Evolutionary conservation across 2,329 filamentous ascomycete species (phyloP), one percentile per base, ranked within the genome.

Genomic region (Talaromyces sp.): DNA sequence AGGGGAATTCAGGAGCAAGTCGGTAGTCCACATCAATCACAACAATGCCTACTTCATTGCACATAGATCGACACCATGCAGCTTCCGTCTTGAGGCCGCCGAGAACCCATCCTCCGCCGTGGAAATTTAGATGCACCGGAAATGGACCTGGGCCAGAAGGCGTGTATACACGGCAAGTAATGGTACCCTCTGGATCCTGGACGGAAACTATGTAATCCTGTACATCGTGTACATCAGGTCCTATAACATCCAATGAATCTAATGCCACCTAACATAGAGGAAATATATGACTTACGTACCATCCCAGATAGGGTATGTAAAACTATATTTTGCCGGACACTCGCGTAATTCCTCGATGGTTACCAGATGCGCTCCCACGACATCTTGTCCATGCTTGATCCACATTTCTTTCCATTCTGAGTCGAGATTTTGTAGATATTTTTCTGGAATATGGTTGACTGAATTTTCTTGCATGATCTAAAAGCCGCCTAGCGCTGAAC

Each of bases 11-110:
- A 7, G 77, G 78, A 1, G 78, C 75, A 43, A 80, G 70, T 35
- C 77, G 74, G 64, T 82, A 81, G 65, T 81, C 78, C 27, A 82
- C 76, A 66, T 81, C 79, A 67, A 82, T 79, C 1, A 71, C 78
- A 16, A 82, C 78, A 48, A 77, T 67, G 16, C 75, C 72, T n/a
- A 77, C 73, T 16, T 77, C 73, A 65, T 78, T 69, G 27, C 78
- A 76, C 13, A 82, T 63, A 22, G 72, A 71, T 67, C 81, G 80
- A 66, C 78, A 81, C 64, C 78, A 76, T 45, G 79, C 76, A 66
- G 78, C 74, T 54, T 81, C 78, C 1, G 69, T 70, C 4, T 66
- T 63, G 1, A 81, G 70, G 1, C 74, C 76, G 2, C 79, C 79
- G 68, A 82, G 79, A 8, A 81, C 78, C 77, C 79, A 82, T 10